Evolutionary conservation across 768 basidiomycete species (phyloP), one percentile per base, ranked within the genome.

Genomic region (Hygrocybe coccinea): DNA sequence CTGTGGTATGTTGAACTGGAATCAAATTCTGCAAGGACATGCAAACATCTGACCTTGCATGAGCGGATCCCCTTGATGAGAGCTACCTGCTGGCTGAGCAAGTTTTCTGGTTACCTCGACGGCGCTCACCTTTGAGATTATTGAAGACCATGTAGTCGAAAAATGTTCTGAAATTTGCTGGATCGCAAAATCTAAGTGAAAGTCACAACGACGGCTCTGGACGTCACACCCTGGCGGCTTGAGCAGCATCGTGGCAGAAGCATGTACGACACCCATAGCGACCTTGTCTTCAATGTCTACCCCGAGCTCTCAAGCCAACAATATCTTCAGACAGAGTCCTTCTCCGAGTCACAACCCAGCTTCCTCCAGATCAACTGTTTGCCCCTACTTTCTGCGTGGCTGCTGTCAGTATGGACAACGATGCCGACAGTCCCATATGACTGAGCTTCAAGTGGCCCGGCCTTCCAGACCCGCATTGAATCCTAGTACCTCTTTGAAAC

Each of bases 1-100:
- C 95, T 94, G 64, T 34, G 34, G 55, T 15, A 29, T 22, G 59
- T 57, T 71, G 62, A 69, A 58, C 33, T 43, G 62, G 63, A 41
- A 59, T 57, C 45, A 64, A 54, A 66, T 58, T 59, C 50, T 57
- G 51, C 55, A 2, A 54, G 49, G 37, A 52, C 38, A 53, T 54
- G 55, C 45, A 47, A 24, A 57, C 58, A 19, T 57, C 69, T 38
- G 56, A 89, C 94, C 86, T 99, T 99, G 84, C 92, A 97, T 58
- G 93, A 83, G 59, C 97, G 82, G 73, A 98, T 95, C 55, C 92
- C 94, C 82, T 98, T 98, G 77, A 98, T 97, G 63, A 98, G 80
- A 64, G 95, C 95, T 95, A 56, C 21, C 54, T 15, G 51, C 34
- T 19, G 52, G 63, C 49, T 82, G 53, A 73, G 64, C 33, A 52